Base-by-base conservation (phyloP, 352 stramenopile species). In the Globisporangium okanoganense region DNA sequence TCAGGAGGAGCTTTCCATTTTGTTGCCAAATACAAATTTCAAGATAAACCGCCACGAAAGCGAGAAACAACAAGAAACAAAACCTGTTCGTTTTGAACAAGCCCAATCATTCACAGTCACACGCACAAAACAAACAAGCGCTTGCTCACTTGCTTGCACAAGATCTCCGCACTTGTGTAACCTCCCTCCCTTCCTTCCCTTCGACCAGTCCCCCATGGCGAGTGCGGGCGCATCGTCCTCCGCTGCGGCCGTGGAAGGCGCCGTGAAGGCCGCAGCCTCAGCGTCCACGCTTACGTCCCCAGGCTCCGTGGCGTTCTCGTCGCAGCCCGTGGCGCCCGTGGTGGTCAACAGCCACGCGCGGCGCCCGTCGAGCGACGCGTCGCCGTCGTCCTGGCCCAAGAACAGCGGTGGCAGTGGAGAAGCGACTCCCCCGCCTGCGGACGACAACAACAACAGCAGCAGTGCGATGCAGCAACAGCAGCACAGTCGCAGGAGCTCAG, bases 261-360 rank as follows among this genome's bases (percentile, higher is more conserved):
- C 14, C 31, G 22, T 24, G 16, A 45, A 56, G 43, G 24, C 10
- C 4, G 16, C 25, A 43, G 13, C 35, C 24, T 4, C 41, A 33
- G 12, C 31, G 8, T 65, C 60, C 4, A 13, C 27, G 20, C 29
- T 72, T 51, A 41, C 66, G 40, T 62, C 69, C 2, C 71, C 69
- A 3, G 65, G 47, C n/a, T 60, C 67, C 40, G 47, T 57, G n/a
- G 33, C 31, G 24, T 84, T 82, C 56, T 79, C 66, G 38, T 84
- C 76, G 12, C 45, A 71, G 12, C 66, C 65, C 1, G 78, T 76
- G 13, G 73, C 70, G 4, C 60, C 65, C 4, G 73, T 79, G 4
- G 60, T 74, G n/a, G 35, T 58, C 38, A 71, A 25, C 60, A 69
- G 61, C 62, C 70, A 72, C 61, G 49, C 48, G 31, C 53, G 69